Conservation (phyloP, 169 alveolate species). For the Eimeria maxima region DNA sequence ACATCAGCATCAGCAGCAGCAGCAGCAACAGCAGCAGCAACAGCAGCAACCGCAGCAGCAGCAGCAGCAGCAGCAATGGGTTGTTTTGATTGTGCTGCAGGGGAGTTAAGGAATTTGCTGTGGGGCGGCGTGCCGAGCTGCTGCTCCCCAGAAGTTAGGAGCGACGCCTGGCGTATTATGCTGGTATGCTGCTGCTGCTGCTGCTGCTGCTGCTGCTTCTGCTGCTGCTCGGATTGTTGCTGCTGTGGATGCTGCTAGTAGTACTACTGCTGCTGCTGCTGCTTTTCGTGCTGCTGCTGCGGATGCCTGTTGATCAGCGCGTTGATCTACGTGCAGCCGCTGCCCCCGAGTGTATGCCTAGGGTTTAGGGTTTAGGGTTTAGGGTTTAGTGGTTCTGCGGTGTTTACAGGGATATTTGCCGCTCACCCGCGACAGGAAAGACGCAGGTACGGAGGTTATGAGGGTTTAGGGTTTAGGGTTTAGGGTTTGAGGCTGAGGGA, state of each 20-base stretch:
- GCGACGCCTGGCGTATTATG: conserved; percentile 77
- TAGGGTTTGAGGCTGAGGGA: neutral
- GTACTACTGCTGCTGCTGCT: neutral
- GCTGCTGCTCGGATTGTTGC: conserved; percentile 28
- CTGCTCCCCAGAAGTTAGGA: conserved; percentile 50
- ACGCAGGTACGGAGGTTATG: neutral
- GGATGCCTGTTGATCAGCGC: neutral
- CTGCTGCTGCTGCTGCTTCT: conserved; percentile 37
- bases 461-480: neutral
- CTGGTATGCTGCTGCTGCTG: conserved; percentile 44
- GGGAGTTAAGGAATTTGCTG: conserved; percentile 64
- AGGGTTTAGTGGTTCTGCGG: neutral
- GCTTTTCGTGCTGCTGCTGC: neutral
- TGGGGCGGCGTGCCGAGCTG: conserved; percentile 79
- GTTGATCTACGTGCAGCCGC: neutral
- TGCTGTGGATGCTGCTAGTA: neutral
- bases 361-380: conserved; percentile 39
- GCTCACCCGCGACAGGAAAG: conserved; percentile 40
- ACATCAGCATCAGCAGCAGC: conserved; percentile 1
- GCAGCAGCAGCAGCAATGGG: neutral
- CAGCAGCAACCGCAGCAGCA: neutral
- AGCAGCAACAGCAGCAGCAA: neutral
- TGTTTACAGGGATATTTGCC: conserved; percentile 8
- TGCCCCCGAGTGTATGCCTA: neutral
- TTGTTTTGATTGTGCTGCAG: neutral